A percentile compares a stretch with the other conserved stretches of the same genome.
Evolutionary conservation across 305 asterid species (phyloP).

Genomic region (Fraxinus greggii): DNA sequence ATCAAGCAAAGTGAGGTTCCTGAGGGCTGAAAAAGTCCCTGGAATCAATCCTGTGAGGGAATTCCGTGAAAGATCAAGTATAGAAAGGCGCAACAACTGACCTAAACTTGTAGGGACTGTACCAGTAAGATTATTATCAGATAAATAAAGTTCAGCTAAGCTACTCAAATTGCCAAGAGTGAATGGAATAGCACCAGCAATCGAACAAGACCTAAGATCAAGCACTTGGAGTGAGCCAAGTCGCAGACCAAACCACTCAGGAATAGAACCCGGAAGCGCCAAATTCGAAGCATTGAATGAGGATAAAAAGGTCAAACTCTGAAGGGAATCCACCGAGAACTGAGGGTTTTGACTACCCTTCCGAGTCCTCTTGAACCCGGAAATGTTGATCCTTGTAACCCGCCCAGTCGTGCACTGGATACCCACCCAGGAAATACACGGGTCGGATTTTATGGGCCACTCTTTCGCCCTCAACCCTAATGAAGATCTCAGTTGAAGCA

Average conservation of each 20-base stretch:
- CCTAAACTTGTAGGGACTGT: slow-evolving; percentile 59
- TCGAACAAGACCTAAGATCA: slow-evolving; percentile 68
- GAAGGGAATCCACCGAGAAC: slow-evolving; percentile 62
- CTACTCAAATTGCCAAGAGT: slow-evolving; percentile 64
- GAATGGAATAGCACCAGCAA: slow-evolving; percentile 51
- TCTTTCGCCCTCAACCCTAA: slow-evolving; percentile 55
- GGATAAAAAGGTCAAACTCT: slow-evolving; percentile 55
- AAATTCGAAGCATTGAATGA: slow-evolving; percentile 76
- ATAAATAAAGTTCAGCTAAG: slow-evolving; percentile 52
- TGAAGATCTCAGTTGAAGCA: slow-evolving; percentile 63
- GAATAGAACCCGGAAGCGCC: slow-evolving; percentile 63
- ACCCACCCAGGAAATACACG: slow-evolving; percentile 53
- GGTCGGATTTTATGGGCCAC: slow-evolving; percentile 59
- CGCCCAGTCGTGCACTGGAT: slow-evolving; percentile 44
- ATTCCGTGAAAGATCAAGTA: slow-evolving; percentile 73
- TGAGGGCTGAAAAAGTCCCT: slow-evolving; percentile 29
- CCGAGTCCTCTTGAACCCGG: slow-evolving; percentile 54
- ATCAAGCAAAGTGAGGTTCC: slow-evolving; percentile 56
- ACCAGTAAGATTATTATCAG: slow-evolving; percentile 59
- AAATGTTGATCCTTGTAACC: slow-evolving; percentile 46
- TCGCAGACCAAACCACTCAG: slow-evolving; percentile 68
- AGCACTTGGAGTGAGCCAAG: slow-evolving; percentile 54
- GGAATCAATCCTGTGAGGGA: slow-evolving; percentile 57
- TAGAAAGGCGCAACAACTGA: slow-evolving; percentile 47
- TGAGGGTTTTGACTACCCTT: slow-evolving; percentile 44